phyloP scores from a whole-genome alignment of 768 basidiomycete species.

The Chalciporus piperatus region DNA sequence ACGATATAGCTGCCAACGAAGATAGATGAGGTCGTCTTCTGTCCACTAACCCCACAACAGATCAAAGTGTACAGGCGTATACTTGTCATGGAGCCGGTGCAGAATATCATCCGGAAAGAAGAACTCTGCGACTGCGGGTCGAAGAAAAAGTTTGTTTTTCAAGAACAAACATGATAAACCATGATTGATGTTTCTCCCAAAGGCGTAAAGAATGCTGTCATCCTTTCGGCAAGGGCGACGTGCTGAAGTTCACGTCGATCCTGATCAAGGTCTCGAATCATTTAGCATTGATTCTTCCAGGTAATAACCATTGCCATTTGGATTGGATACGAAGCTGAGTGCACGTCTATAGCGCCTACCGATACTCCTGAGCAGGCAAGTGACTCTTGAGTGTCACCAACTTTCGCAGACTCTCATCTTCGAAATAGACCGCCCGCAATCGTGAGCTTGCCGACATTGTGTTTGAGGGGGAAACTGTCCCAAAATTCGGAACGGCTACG shows the following conservation, averaged over 20 bases:
- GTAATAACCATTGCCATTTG: constrained; percentile 35
- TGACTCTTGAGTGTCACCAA: background rate
- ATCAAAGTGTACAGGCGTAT: constrained; percentile 71
- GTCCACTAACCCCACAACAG: constrained; percentile 76
- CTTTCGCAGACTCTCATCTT: background rate
- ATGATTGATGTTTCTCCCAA: constrained; percentile 23
- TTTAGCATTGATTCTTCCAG: constrained; percentile 79
- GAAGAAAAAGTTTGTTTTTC: constrained; percentile 44
- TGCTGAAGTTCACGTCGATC: constrained; percentile 79
- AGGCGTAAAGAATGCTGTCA: constrained; percentile 62
- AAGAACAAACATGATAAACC: background rate
- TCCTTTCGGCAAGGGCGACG: constrained; percentile 41
- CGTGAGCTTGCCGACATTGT: constrained; percentile 58
- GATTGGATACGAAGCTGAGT: background rate
- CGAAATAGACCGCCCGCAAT: constrained; percentile 46
- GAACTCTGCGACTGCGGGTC: constrained; percentile 74
- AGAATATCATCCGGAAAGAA: constrained; percentile 69
- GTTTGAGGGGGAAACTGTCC: constrained; percentile 56
- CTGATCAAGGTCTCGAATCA: constrained; percentile 89
- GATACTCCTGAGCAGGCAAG: constrained; percentile 69
- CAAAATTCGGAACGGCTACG: constrained; percentile 61
- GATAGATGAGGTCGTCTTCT: constrained; percentile 89
- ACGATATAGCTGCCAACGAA: constrained; percentile 76
- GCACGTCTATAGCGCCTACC: constrained; percentile 49
- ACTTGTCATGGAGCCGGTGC: constrained; percentile 59